Evolutionary conservation across 352 stramenopile species (phyloP), one percentile per base, ranked within the genome.

Genomic region (Phytophthora boehmeriae): DNA sequence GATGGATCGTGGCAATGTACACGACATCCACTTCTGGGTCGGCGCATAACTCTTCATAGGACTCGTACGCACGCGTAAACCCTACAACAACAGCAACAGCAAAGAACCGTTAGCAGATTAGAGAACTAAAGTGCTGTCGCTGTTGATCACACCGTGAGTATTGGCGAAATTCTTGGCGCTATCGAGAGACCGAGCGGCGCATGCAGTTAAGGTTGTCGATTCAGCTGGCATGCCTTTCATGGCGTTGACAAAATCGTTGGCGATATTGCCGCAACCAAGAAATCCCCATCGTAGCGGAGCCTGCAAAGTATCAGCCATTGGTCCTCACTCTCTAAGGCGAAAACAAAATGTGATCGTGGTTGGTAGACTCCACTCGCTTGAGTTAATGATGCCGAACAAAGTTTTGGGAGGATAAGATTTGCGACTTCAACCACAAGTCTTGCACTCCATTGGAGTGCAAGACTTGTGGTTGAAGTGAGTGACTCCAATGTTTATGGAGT

Each of bases 1-100:
- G 73, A 72, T 97, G 88, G 19, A 97, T 66, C 44, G 91, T 97
- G 32, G 78, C 89, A 35, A 97, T 78, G 71, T 97, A 97, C 20
- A 97, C 80, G 32, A 96, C 88, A 28, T 97, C 83, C 19, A 98
- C 80, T 13, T 87, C 60, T 2, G 73, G 35, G 71, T 98, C 89
- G 11, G 67, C 27, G 23, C 80, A 78, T 19, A 98, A 67, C 56
- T 89, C 80, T 30, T 93, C 79, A 63, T 98, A 98, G 36, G 77
- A 90, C 8, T 73, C 89, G 63, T 97, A 93, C 8, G 73, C 66
- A 6, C 43, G 73, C 10, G 75, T 49, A 65, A 96, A 78, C 13
- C 68, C 76, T 88, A 53, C 16, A 66, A 28, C 35, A 50, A 43
- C 38, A 30, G 25, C 6, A 36, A 38, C 1, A 13, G 17, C 42